phyloP scores from a whole-genome alignment of 2,329 filamentous ascomycete genomes.

The Sclerotinia spermophila region DNA sequence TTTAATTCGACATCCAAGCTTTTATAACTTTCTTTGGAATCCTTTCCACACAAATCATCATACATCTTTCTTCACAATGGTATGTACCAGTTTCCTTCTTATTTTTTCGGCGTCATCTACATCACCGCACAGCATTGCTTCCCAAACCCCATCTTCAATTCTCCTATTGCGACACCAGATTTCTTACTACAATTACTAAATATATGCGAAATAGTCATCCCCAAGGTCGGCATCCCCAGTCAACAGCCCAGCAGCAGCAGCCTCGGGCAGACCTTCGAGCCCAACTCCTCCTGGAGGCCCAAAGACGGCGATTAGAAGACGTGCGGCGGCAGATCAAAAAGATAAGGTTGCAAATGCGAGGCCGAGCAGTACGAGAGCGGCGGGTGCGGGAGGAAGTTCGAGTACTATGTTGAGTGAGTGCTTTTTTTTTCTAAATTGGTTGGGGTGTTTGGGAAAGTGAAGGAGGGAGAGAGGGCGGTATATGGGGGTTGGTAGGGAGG shows the following conservation, averaged over 20 bases:
- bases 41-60: background rate
- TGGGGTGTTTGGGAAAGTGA: background rate
- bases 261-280: constrained; percentile 69
- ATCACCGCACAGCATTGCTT: background rate
- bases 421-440: constrained; percentile 11
- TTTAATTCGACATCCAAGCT: background rate
- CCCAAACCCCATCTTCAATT: background rate
- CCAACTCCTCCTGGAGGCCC: constrained; percentile 89
- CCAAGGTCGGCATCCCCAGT: constrained; percentile 53
- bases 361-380: constrained; percentile 86
- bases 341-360: constrained; percentile 93
- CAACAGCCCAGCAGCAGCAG: constrained; percentile 45
- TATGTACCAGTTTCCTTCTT: background rate
- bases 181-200: background rate
- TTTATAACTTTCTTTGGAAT: background rate
- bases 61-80: constrained; percentile 12
- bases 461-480: constrained; percentile 2
- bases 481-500: background rate
- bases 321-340: constrained; percentile 94
- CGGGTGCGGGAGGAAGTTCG: constrained; percentile 91
- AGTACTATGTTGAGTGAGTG: constrained; percentile 95
- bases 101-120: background rate
- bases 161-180: background rate
- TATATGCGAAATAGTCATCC: constrained; percentile 33
- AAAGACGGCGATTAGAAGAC: constrained; percentile 90